Evolutionary conservation across 225 moss, liverwort and hornwort genomes (phyloP), one percentile per base, ranked within the genome.

Genomic region (Pleurozium schreberi): DNA sequence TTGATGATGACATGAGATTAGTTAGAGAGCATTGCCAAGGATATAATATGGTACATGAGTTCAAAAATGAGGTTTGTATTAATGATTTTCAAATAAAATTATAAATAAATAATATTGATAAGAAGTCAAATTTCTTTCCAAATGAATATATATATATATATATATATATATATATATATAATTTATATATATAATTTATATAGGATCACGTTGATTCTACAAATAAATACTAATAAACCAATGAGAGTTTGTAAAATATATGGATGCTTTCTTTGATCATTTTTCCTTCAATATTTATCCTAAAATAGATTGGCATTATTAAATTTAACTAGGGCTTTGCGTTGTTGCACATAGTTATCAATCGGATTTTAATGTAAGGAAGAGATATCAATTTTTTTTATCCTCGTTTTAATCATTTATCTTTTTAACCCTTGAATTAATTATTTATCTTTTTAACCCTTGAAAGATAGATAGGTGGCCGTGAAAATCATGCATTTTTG

Each of bases 321-420:
- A 26, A 42, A 70, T 42, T 42, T 70, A 15, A 42, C 3, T 14
- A 42, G 9, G 26, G 42, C 42, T 26, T 26, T 70, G 26, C 1
- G 1, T 42, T 70, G 15, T 1, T 43, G 3, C 3, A 42, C 1
- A 9, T 9, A 42, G 9, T 43, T 42, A 3, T 42, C 3, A 3
- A 42, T 42, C n/a, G n/a, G 70, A 14, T 14, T 42, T 0, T 68
- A 1, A 14, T 26, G 1, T 9, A 40, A 69, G 8, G 3, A 69
- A 40, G 25, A 14, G 22, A 70, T 26, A 8, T 14, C 12, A 21
- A 11, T 26, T 52, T 52, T 52, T 52, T 52, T 52, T 52, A 12
- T 52, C 14, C 14, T 9, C 11, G 12, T 52, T 52, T 52, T 52
- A 15, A n/a, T n/a, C n/a, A n/a, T n/a, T n/a, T n/a, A n/a, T n/a